Evolutionary conservation across 331 rosid species (phyloP).

Genomic region (Malus hybrid): DNA sequence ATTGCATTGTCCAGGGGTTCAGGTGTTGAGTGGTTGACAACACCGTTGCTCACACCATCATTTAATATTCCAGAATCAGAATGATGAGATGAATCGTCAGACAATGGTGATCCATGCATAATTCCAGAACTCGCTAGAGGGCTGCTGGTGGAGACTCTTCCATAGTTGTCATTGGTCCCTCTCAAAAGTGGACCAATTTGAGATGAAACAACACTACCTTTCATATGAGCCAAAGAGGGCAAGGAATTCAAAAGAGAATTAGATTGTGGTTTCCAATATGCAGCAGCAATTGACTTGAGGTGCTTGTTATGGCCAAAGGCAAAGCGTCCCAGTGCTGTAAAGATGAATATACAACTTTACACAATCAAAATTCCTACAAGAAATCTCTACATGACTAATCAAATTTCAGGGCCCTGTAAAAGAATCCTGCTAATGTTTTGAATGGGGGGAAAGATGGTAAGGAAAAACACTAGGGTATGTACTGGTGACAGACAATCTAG

Average conservation of each 20-base stretch:
- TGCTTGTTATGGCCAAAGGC: slow-evolving; percentile 95
- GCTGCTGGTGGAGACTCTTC: slow-evolving; percentile 78
- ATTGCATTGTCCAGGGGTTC: slow-evolving; percentile 63
- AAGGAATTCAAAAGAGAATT: slow-evolving; percentile 69
- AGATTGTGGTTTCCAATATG: slow-evolving; percentile 87
- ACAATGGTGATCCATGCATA: slow-evolving; percentile 91
- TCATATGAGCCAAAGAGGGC: slow-evolving; percentile 69
- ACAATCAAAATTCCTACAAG: not conserved
- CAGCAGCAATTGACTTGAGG: slow-evolving; percentile 90
- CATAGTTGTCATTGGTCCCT: slow-evolving; percentile 70
- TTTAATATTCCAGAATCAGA: slow-evolving; percentile 90
- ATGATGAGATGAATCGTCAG: slow-evolving; percentile 88
- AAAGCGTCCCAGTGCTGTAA: slow-evolving; percentile 80
- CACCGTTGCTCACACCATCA: slow-evolving; percentile 80
- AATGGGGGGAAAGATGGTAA: not conserved
- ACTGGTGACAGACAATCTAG: not conserved
- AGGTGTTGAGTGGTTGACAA: slow-evolving; percentile 50
- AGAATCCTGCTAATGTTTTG: not conserved
- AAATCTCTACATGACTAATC: not conserved
- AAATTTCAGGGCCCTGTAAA: slow-evolving; percentile 1
- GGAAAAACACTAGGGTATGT: not conserved
- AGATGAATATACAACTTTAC: not conserved
- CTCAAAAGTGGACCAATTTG: slow-evolving; percentile 79
- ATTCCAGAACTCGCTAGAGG: slow-evolving; percentile 80
- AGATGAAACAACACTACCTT: slow-evolving; percentile 54